Percentiles rank a stretch among this genome's conserved stretches.
Conservation (phyloP, 257 asterid species). For the Nicotiana knightiana region DNA sequence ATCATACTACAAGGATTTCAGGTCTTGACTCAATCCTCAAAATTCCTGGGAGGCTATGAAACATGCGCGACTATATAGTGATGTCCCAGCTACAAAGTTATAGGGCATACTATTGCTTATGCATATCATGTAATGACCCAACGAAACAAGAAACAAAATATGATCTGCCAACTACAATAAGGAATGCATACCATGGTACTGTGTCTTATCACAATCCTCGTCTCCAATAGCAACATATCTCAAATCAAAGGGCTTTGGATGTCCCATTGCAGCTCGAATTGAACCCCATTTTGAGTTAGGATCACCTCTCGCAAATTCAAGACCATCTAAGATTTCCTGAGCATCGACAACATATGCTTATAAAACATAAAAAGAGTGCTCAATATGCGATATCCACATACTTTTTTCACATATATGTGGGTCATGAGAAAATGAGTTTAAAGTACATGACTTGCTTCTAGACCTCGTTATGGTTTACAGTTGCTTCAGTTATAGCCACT, state of each 20-base stretch:
- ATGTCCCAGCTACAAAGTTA: not conserved
- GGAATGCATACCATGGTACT: slow-evolving; percentile 54
- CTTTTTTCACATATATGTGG: not conserved
- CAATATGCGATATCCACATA: not conserved
- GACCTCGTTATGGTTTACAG: not conserved
- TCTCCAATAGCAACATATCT: slow-evolving; percentile 92
- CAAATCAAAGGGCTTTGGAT: slow-evolving; percentile 80
- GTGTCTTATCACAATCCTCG: slow-evolving; percentile 75
- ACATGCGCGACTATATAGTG: not conserved
- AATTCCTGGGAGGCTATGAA: not conserved
- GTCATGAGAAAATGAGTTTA: not conserved
- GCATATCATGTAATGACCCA: not conserved
- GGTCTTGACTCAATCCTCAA: not conserved
- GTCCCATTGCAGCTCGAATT: slow-evolving; percentile 81
- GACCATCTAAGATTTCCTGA: slow-evolving; percentile 85
- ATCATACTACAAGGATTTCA: slow-evolving; percentile 3
- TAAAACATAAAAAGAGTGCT: not conserved
- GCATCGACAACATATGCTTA: not conserved
- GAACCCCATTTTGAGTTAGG: slow-evolving; percentile 84
- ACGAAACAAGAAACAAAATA: not conserved
- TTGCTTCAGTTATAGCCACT: not conserved
- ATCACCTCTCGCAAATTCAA: slow-evolving; percentile 85
- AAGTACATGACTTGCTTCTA: not conserved
- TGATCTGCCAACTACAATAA: not conserved
- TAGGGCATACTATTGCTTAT: not conserved